phyloP scores from a whole-genome alignment of 2,329 filamentous ascomycete genomes.

The Trichophyton simii region DNA sequence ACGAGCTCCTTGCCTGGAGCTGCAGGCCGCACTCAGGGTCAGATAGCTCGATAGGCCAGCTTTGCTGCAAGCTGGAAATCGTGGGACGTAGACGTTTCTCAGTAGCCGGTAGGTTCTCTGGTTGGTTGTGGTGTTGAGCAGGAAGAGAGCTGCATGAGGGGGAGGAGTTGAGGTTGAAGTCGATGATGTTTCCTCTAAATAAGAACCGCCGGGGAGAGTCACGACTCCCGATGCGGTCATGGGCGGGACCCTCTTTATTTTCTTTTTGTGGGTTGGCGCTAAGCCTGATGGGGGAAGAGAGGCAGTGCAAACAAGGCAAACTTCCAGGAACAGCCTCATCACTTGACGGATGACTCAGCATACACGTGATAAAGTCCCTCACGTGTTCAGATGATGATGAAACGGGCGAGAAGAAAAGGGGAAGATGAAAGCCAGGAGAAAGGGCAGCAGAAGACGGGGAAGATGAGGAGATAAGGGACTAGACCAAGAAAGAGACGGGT shows the following conservation, averaged over 20 bases:
- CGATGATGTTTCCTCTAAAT: neutral
- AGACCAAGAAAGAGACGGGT: neutral
- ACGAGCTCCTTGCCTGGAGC: neutral
- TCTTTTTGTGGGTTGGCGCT: neutral
- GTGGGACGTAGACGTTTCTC: neutral
- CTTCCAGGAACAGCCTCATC: constrained; percentile 6
- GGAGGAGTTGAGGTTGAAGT: neutral
- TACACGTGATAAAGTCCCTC: neutral
- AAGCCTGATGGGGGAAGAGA: neutral
- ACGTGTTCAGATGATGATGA: neutral
- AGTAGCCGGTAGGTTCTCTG: neutral
- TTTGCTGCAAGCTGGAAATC: neutral
- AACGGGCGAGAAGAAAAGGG: too few species aligned
- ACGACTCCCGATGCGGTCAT: constrained; percentile 1
- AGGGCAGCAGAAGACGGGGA: neutral
- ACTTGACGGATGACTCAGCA: neutral
- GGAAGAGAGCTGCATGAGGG: neutral
- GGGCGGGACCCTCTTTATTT: neutral
- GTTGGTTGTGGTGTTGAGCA: neutral
- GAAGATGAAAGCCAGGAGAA: neutral
- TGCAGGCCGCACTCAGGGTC: neutral
- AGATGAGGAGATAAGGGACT: neutral
- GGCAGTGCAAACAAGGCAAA: constrained; percentile 3
- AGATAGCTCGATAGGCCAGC: neutral
- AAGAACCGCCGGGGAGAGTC: neutral